Evolutionary conservation across 1,284 basidiomycete species (phyloP).

Genomic region (Pseudozyma pruni): DNA sequence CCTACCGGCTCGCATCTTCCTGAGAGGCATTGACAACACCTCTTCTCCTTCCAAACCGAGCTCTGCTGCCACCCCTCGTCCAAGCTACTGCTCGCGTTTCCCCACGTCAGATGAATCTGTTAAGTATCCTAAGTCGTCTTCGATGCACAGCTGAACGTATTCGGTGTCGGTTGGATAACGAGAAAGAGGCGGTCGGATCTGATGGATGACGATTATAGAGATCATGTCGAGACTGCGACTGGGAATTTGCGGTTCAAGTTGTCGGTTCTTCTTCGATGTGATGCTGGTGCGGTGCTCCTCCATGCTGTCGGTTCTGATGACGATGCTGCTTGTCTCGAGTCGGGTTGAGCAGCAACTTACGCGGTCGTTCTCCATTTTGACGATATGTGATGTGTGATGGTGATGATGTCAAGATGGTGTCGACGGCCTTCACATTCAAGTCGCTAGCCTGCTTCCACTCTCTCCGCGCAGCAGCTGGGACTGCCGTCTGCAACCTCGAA

Average conservation of each 20-base stretch:
- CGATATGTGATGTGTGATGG: slow-evolving; percentile 45
- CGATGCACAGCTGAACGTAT: no score
- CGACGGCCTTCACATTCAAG: not conserved
- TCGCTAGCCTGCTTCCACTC: not conserved
- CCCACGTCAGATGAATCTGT: no score
- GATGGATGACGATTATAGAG: not conserved
- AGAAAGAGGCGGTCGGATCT: no score
- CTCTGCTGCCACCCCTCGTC: no score
- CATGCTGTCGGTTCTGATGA: slow-evolving; percentile 15
- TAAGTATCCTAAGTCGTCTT: no score
- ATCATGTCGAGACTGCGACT: no score
- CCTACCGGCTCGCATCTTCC: no score
- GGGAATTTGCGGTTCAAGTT: not conserved
- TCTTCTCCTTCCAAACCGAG: no score
- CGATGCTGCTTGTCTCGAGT: slow-evolving; percentile 31
- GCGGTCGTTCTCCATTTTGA: slow-evolving; percentile 71
- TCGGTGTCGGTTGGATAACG: no score
- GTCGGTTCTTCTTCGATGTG: slow-evolving; percentile 5
- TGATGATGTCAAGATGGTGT: slow-evolving; percentile 27
- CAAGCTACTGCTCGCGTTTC: no score
- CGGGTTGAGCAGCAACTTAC: slow-evolving; percentile 54
- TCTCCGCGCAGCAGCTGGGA: no score
- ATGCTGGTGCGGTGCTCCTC: slow-evolving; percentile 19
- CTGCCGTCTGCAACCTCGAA: not conserved
- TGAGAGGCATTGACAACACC: no score